These are phyloP conservation scores for Talaromyces sp. DNA, from an alignment of 2,329 filamentous ascomycete genomes.

Conservation along the genomic window DNA sequence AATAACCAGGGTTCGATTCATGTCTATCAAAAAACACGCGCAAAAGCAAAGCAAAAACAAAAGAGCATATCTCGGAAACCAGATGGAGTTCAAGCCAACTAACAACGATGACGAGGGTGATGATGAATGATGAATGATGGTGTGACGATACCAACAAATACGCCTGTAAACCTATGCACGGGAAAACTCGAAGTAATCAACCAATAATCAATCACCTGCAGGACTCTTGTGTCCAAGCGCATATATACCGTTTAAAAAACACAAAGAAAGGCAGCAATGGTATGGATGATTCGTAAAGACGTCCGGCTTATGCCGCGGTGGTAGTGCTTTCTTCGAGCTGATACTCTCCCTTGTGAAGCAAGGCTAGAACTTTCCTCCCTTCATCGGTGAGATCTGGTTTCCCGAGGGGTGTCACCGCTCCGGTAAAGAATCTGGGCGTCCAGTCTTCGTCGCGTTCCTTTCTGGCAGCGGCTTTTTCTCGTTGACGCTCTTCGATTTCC, in stretches of 20 bases:
- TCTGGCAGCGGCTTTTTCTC: conserved; percentile 76
- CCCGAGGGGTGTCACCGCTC: conserved; percentile 55
- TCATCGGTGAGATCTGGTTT: conserved; percentile 61
- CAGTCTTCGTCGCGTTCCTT: conserved; percentile 66
- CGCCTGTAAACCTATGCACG: neutral
- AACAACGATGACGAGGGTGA: neutral
- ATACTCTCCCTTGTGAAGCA: conserved; percentile 51
- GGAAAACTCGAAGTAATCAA: neutral
- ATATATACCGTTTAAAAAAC: neutral
- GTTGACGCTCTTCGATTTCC: conserved; percentile 85
- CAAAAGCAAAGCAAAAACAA: neutral
- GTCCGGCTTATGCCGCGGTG: conserved; percentile 26
- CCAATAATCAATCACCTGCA: neutral
- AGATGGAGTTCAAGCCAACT: neutral
- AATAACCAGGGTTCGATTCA: neutral
- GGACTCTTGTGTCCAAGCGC: neutral
- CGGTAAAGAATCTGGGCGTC: conserved; percentile 83
- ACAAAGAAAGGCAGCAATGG: conserved; percentile 1
- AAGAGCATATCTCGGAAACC: neutral
- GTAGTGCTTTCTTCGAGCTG: conserved; percentile 40
- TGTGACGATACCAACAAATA: neutral
- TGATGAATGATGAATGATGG: neutral
- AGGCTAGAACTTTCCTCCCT: conserved; percentile 54
- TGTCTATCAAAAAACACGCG: neutral
- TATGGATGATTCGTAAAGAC: neutral